phyloP scores from a whole-genome alignment of 2,329 filamentous ascomycete species.

The Monosporascus ibericus region DNA sequence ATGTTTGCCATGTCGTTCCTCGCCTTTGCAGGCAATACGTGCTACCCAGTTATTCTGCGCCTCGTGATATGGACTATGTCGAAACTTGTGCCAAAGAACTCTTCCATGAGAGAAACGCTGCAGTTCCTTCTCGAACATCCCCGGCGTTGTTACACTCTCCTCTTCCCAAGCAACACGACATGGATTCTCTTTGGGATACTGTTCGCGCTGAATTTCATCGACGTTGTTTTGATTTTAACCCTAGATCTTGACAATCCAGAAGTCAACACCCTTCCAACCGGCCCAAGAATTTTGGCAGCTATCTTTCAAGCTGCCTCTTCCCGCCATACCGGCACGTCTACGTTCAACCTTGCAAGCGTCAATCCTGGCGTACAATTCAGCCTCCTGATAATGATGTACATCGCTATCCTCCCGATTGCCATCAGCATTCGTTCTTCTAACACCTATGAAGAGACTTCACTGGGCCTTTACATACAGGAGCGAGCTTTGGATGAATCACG shows the following conservation, averaged over 20 bases:
- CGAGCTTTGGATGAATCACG: slow-evolving; percentile 10
- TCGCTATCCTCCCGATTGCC: slow-evolving; percentile 56
- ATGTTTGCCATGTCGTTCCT: slow-evolving; percentile 22
- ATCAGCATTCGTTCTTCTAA: slow-evolving; percentile 64
- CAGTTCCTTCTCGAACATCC: slow-evolving; percentile 32
- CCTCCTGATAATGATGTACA: slow-evolving; percentile 62
- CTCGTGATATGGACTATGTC: slow-evolving; percentile 40
- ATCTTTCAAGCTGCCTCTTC: slow-evolving; percentile 41
- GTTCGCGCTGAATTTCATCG: slow-evolving; percentile 42
- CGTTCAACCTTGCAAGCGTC: background rate
- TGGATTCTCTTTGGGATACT: slow-evolving; percentile 29
- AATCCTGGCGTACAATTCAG: slow-evolving; percentile 41
- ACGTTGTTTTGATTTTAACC: slow-evolving; percentile 48
- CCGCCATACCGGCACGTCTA: background rate
- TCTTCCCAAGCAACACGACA: slow-evolving; percentile 48
- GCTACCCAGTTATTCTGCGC: slow-evolving; percentile 43
- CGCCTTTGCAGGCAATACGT: slow-evolving; percentile 43
- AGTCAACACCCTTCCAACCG: slow-evolving; percentile 34
- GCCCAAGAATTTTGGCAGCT: slow-evolving; percentile 44
- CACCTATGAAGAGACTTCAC: slow-evolving; percentile 63
- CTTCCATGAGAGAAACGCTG: slow-evolving; percentile 23
- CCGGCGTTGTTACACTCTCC: slow-evolving; percentile 37
- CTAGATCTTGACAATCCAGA: slow-evolving; percentile 46
- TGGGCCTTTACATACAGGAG: slow-evolving; percentile 49
- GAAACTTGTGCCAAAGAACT: slow-evolving; percentile 18